Evolutionary conservation across 441 rosid genomes (phyloP).

Genomic region (Populus trichocarpa): DNA sequence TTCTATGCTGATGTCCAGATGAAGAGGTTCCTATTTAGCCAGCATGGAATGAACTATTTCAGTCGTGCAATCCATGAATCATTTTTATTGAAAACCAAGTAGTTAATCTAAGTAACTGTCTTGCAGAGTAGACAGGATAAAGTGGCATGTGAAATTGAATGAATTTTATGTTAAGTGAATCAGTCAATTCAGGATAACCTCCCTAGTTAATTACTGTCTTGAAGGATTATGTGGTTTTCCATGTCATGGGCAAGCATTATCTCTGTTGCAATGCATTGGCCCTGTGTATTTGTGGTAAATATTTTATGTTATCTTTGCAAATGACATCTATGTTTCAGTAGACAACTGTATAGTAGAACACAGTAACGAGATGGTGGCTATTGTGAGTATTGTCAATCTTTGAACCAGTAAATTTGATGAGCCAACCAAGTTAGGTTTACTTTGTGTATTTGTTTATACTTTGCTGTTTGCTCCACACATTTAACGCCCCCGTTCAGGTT

Average conservation of each 20-base stretch:
- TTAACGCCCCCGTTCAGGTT: no score
- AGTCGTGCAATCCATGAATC: background rate
- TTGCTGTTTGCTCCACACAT: background rate
- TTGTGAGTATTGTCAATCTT: background rate
- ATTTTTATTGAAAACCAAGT: constrained; percentile 3
- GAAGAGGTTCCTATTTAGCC: background rate
- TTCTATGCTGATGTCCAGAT: background rate
- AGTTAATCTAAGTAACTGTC: background rate
- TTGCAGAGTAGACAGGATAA: background rate
- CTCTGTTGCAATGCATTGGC: background rate
- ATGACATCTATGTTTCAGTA: background rate
- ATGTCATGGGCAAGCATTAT: background rate
- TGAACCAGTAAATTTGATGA: background rate
- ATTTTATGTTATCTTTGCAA: background rate
- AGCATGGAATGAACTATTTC: background rate
- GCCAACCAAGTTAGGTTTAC: background rate
- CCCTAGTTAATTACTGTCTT: background rate
- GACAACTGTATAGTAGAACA: background rate
- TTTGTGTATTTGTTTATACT: background rate
- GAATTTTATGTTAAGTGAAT: background rate
- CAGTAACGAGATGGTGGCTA: background rate
- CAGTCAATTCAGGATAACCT: background rate
- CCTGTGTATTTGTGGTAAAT: background rate
- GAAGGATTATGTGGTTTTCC: background rate
- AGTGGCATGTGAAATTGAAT: background rate